These are phyloP conservation scores for Radiomyces spectabilis DNA, from an alignment of 192 early-diverging fungal species.

Conservation along the genomic window DNA sequence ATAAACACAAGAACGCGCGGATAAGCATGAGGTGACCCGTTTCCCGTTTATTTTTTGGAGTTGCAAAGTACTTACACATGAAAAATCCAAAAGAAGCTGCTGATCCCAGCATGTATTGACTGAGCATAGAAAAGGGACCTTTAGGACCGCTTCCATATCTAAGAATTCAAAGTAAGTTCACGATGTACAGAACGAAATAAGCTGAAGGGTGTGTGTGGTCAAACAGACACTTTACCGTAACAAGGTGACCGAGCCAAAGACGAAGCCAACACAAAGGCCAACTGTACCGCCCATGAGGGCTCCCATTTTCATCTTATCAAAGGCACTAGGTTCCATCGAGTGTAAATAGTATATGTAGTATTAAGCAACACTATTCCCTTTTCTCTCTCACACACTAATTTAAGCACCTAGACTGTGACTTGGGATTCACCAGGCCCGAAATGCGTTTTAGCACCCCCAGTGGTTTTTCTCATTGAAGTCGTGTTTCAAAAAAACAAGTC, in stretches of 20 bases:
- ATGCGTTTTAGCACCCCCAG: too few relatives aligned
- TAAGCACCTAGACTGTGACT: too few relatives aligned
- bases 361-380: too few relatives aligned
- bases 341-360: too few relatives aligned
- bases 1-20: too few relatives aligned
- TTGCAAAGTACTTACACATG: conserved; percentile 45
- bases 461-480: too few relatives aligned
- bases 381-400: too few relatives aligned
- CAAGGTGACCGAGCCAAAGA: conserved; percentile 45
- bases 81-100: conserved; percentile 80
- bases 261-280: conserved; percentile 54
- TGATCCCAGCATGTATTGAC: conserved; percentile 65
- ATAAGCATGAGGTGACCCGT: too few relatives aligned
- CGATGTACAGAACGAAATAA: neutral
- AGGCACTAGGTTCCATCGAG: conserved; percentile 42
- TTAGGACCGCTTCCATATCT: conserved; percentile 65
- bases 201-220: neutral
- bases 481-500: too few relatives aligned
- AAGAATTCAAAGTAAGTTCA: neutral
- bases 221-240: conserved; percentile 30
- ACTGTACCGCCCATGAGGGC: conserved; percentile 58
- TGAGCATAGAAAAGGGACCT: conserved; percentile 64
- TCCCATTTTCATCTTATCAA: conserved; percentile 56
- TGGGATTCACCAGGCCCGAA: too few relatives aligned
- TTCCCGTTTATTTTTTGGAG: neutral